Conservation (phyloP, 2,329 filamentous ascomycete species). For the Aspergillus ruber region DNA sequence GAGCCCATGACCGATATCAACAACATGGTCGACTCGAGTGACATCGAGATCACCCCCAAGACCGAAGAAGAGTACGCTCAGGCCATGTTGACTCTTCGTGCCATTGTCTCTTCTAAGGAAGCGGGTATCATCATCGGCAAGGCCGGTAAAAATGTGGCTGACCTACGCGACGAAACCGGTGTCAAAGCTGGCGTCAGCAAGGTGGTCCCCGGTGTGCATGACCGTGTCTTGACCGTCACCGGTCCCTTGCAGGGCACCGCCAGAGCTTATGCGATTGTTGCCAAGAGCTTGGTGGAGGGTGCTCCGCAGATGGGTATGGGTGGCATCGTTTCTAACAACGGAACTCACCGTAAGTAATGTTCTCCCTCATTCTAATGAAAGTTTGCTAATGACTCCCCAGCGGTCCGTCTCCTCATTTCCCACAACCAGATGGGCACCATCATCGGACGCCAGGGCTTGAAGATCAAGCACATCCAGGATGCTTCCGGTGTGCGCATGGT, state of each 20-base stretch:
- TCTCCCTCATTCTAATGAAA: slow-evolving; percentile 1
- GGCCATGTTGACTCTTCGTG: slow-evolving; percentile 85
- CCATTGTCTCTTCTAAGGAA: slow-evolving; percentile 98
- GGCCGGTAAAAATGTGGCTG: slow-evolving; percentile 95
- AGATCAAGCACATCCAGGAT: slow-evolving; percentile 99
- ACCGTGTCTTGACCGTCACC: slow-evolving; percentile 92
- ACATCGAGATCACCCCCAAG: slow-evolving; percentile 75
- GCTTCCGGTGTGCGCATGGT: slow-evolving; percentile 97
- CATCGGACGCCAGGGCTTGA: slow-evolving; percentile 90
- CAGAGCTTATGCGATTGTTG: slow-evolving; percentile 88
- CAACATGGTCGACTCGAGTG: slow-evolving; percentile 57
- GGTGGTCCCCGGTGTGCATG: slow-evolving; percentile 94
- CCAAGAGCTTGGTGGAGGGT: slow-evolving; percentile 83
- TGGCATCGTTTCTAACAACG: slow-evolving; percentile 75
- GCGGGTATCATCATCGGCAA: slow-evolving; percentile 99
- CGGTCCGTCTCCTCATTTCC: slow-evolving; percentile 94
- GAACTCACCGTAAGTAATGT: slow-evolving; percentile 77
- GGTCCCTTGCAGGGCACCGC: slow-evolving; percentile 82
- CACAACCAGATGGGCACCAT: slow-evolving; percentile 99
- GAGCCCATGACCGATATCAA: slow-evolving; percentile 56
- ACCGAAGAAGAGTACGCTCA: slow-evolving; percentile 96
- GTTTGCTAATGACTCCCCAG: slow-evolving; percentile 43
- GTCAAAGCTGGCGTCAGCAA: slow-evolving; percentile 98
- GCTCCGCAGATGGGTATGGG: slow-evolving; percentile 96
- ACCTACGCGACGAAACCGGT: slow-evolving; percentile 92